Base-by-base conservation (phyloP, 352 stramenopile genomes). In the Globisporangium paddicum region DNA sequence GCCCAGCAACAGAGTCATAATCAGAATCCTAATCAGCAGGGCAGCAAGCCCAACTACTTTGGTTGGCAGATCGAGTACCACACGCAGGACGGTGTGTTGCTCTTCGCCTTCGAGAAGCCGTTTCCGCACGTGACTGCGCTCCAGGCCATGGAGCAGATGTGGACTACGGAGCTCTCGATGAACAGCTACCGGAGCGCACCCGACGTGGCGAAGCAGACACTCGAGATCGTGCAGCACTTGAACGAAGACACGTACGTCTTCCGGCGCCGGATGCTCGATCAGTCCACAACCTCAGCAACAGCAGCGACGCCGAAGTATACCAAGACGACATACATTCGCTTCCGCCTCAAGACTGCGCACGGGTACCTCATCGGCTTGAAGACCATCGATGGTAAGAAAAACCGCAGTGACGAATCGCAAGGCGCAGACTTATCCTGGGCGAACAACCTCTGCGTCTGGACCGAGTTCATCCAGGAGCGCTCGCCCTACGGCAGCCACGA, bases 161-260 rank as follows among this genome's bases (percentile, higher is more conserved):
- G 77, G 77, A 56, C 32, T 9, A 72, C 82, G 52, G 74, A 74
- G 19, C 64, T 73, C 30, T 63, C 72, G 34, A 68, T 78, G 40
- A 60, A 75, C 34, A 73, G 60, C 18, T 87, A 87, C 45, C 71
- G 77, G 46, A 75, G 55, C 30, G 38, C 55, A 0, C 49, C 55
- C 13, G 63, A 81, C 48, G 67, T 69, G 4, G 69, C 72, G 3
- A 74, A 54, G 19, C 72, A 81, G 52, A 62, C 63, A 25, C 25
- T 67, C 19, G 46, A 80, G 64, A 63, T 87, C 34, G 55, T 74
- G 25, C 70, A 81, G 52, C 69, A 78, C 44, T 40, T 85, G 23
- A 87, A 85, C 53, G 69, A 85, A 19, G 71, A 85, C 55, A 85
- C 72, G 21, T 87, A 79, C 69, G 66, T 87, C 30, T 67, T 73